Evolutionary conservation across 139 green algal genomes (phyloP).

Genomic region (Chlorella sp.): DNA sequence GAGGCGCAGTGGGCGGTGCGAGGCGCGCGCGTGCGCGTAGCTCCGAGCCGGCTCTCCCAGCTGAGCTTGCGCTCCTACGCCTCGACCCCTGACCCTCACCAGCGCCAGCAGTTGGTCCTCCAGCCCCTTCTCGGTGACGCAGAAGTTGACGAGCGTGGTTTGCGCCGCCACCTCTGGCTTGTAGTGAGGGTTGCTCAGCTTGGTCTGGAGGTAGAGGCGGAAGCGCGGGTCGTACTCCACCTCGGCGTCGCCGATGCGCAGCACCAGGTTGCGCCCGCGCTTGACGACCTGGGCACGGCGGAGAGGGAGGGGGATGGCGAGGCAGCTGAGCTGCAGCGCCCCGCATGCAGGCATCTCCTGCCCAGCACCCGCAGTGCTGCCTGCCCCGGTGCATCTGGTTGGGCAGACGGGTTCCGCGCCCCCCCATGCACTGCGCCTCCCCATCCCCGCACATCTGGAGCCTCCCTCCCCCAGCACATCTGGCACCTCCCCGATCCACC

Average conservation of each 20-base stretch:
- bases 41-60: no score
- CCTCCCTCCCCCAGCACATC: no score
- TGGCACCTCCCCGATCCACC: no score
- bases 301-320: no score
- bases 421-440: no score
- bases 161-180: conserved; percentile 88
- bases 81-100: conserved; percentile 35
- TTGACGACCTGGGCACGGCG: conserved; percentile 61
- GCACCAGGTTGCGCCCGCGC: conserved; percentile 71
- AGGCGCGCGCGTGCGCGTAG: no score
- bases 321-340: no score
- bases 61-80: neutral
- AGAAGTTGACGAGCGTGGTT: conserved; percentile 91
- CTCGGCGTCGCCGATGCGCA: conserved; percentile 87
- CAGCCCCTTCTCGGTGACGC: conserved; percentile 86
- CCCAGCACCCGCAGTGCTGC: no score
- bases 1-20: no score
- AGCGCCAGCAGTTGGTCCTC: conserved; percentile 91
- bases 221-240: conserved; percentile 74
- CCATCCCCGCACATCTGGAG: no score
- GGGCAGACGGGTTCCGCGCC: no score
- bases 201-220: conserved; percentile 86
- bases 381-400: neutral
- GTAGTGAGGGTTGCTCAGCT: conserved; percentile 90
- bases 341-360: no score